These are phyloP conservation scores for Blumeriella jaapii DNA, from an alignment of 2,329 filamentous ascomycete species.

Conservation along the genomic window DNA sequence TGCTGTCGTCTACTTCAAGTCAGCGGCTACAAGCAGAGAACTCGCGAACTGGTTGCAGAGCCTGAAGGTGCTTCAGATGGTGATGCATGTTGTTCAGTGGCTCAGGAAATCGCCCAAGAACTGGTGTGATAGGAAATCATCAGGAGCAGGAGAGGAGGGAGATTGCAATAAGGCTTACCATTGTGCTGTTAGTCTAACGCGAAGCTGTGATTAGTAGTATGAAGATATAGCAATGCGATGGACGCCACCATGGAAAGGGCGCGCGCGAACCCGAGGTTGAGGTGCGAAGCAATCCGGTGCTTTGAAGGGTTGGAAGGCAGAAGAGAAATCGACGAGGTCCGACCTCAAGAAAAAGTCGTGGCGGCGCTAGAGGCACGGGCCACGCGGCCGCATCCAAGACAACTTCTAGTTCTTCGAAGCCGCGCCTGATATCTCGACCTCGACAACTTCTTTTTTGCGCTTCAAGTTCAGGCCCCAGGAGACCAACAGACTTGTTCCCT, in stretches of 20 bases:
- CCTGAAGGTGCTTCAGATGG: constrained; percentile 48
- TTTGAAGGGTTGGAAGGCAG: not conserved
- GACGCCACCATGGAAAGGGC: not conserved
- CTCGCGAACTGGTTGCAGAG: too few species aligned
- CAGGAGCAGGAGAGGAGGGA: constrained; percentile 21
- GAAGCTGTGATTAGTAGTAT: not conserved
- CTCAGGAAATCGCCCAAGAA: constrained; percentile 28
- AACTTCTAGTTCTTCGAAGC: too few species aligned
- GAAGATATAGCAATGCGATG: not conserved
- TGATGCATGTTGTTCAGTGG: constrained; percentile 53
- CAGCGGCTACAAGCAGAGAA: too few species aligned
- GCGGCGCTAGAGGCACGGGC: constrained; percentile 1
- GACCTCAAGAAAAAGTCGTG: not conserved
- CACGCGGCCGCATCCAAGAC: constrained; percentile 3
- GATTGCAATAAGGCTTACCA: constrained; percentile 7
- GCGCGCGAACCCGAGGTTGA: not conserved
- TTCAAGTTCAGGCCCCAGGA: too few species aligned
- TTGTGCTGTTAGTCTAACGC: constrained; percentile 3
- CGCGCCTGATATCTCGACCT: too few species aligned
- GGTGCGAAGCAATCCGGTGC: not conserved
- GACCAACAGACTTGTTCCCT: too few species aligned
- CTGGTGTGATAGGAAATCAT: constrained; percentile 24
- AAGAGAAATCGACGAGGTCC: too few species aligned
- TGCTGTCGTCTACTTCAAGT: too few species aligned
- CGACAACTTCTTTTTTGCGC: too few species aligned